Evolutionary conservation across 2,329 filamentous ascomycete genomes (phyloP), one percentile per base, ranked within the genome.

Genomic region (Canariomyces notabilis): DNA sequence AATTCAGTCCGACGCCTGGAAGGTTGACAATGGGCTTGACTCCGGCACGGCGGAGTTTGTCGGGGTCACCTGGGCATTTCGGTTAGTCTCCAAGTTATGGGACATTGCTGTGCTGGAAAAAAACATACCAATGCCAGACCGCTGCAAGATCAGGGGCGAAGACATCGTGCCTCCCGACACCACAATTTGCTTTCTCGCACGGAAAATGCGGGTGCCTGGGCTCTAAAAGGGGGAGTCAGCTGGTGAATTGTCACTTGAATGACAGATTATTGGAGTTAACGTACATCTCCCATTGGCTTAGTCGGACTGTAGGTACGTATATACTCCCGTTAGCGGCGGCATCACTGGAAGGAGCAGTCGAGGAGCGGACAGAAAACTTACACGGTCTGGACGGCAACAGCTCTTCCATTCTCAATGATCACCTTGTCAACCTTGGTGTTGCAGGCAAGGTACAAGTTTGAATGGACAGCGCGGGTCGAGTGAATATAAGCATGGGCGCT

Each of bases 351-450:
- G 1, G 11, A 23, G 42, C 21, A 48, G 44, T 19, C 18, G 4
- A 12, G 11, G 8, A 29, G n/a, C 32, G 23, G 5, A 6, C 18
- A 21, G 5, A 16, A 5, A 22, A 49, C 49, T 35, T 49, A 54
- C 44, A 89, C 75, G 5, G 82, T 85, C 59, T 79, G 76, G 2
- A 91, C 85, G 16, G 74, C 87, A 1, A 87, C 83, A 2, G 85
- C 85, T 2, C 77, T 71, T 44, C 83, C 85, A 41, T 85, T 77
- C 64, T 89, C 83, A 22, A 89, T 77, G 53, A 89, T 79, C 42
- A 89, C 71, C 69, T 85, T 87, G 60, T 89, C 84, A 12, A 87
- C 80, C 67, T 89, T 89, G 59, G 83, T 88, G 69, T 87, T 89
- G 67, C 75, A 79, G 46, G 82, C 76, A 14, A 89, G 70, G 58